phyloP scores from a whole-genome alignment of 257 asterid species.

The Capsicum baccatum region DNA sequence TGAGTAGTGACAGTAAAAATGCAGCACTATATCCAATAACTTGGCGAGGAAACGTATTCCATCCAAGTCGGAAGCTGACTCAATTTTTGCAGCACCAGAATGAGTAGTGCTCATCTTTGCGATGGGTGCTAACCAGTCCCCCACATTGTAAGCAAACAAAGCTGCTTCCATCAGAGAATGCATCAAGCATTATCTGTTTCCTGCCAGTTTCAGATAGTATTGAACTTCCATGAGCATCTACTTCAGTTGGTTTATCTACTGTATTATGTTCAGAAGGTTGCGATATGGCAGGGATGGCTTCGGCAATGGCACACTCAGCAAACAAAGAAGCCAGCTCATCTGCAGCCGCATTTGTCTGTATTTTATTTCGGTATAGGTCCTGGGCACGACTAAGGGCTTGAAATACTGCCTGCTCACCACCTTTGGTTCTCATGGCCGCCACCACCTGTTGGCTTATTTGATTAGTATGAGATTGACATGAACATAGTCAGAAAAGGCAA shows the following conservation, averaged over 20 bases:
- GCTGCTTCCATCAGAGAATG: conserved; percentile 94
- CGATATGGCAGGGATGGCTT: conserved; percentile 64
- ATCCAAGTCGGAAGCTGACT: conserved; percentile 31
- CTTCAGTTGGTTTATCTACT: conserved; percentile 42
- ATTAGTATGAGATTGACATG: conserved; percentile 13
- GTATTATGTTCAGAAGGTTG: conserved; percentile 39
- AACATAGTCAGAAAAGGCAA: background rate
- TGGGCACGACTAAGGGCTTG: conserved; percentile 74
- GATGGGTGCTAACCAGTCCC: conserved; percentile 80
- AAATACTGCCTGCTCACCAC: conserved; percentile 78
- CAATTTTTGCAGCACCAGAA: conserved; percentile 84
- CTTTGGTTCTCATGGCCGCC: conserved; percentile 75
- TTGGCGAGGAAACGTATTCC: background rate
- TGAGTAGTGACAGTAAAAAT: background rate
- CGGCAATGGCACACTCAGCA: conserved; percentile 95
- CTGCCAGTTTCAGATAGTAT: conserved; percentile 86
- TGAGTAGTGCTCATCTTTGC: conserved; percentile 82
- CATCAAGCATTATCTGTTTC: conserved; percentile 75
- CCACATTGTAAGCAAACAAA: conserved; percentile 89
- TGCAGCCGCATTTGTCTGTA: conserved; percentile 73
- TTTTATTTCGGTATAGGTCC: conserved; percentile 65
- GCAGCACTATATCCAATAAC: background rate
- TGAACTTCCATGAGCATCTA: conserved; percentile 61
- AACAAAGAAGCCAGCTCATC: conserved; percentile 84
- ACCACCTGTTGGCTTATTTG: conserved; percentile 60